Percentiles rank a stretch among this genome's conserved stretches.
These are phyloP conservation scores for Podaxis sp. DNA, from an alignment of 768 basidiomycete genomes.

Conservation along the genomic window DNA sequence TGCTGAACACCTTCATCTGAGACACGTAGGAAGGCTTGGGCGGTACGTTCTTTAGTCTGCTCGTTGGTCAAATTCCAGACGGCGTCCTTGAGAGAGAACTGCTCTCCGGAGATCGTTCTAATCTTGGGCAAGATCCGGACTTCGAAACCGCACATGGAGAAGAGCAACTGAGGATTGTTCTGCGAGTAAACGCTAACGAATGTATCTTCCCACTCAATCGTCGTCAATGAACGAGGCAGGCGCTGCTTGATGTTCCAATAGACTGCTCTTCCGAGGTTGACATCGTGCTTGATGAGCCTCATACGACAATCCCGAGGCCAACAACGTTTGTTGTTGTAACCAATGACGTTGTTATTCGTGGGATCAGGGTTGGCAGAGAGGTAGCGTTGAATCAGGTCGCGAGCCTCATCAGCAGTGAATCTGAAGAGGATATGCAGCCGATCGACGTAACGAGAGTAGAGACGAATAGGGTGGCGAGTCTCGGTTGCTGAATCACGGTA, in stretches of 20 bases:
- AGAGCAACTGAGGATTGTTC: conserved; percentile 95
- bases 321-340: conserved; percentile 98
- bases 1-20: conserved; percentile 96
- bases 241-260: conserved; percentile 99
- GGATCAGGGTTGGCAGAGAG: conserved; percentile 97
- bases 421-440: conserved; percentile 94
- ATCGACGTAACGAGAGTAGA: conserved; percentile 97
- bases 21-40: conserved; percentile 96
- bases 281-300: conserved; percentile 98
- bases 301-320: conserved; percentile 99
- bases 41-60: conserved; percentile 95
- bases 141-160: conserved; percentile 99
- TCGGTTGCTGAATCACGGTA: conserved; percentile 95
- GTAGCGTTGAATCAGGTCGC: conserved; percentile 97
- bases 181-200: conserved; percentile 97
- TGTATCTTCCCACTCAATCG: conserved; percentile 99
- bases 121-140: conserved; percentile 96
- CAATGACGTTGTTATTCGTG: conserved; percentile 98
- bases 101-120: conserved; percentile 92
- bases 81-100: conserved; percentile 94
- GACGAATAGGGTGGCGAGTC: conserved; percentile 94
- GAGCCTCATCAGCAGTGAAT: conserved; percentile 95
- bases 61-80: conserved; percentile 98
- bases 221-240: conserved; percentile 91
- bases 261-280: conserved; percentile 95